These are phyloP conservation scores for Beauveria sp. DNA, from an alignment of 2,329 filamentous ascomycete species.

Conservation along the genomic window DNA sequence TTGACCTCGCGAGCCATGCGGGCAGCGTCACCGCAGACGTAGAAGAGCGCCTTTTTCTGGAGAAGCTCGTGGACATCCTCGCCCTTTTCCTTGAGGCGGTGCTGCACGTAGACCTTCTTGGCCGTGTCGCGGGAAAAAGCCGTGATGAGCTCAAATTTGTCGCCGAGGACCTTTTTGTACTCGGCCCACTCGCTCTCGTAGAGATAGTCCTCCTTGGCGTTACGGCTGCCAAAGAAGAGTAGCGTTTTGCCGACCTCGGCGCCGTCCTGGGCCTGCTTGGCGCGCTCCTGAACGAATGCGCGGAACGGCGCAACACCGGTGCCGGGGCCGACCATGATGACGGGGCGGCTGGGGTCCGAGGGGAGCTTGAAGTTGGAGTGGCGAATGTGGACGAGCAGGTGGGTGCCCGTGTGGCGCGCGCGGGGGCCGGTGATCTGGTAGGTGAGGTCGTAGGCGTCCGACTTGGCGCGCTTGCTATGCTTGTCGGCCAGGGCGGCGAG, in stretches of 20 bases:
- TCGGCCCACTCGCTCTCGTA: conserved; percentile 90
- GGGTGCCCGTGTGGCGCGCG: conserved; percentile 95
- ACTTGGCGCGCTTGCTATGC: conserved; percentile 79
- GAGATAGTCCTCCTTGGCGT: conserved; percentile 79
- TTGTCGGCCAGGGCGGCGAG: conserved; percentile 91
- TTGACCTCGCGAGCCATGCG: conserved; percentile 97
- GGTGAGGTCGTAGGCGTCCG: conserved; percentile 73
- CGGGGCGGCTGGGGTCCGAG: conserved; percentile 84
- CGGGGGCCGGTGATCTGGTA: conserved; percentile 84
- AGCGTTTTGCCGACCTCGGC: conserved; percentile 79
- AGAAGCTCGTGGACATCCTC: conserved; percentile 83
- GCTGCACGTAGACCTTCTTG: conserved; percentile 95
- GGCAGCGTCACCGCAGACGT: conserved; percentile 95
- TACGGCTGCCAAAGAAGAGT: conserved; percentile 93
- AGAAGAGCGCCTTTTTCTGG: conserved; percentile 83
- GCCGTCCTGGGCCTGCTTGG: conserved; percentile 71
- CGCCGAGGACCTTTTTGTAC: conserved; percentile 75
- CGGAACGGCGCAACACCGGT: conserved; percentile 96
- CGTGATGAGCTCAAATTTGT: conserved; percentile 83
- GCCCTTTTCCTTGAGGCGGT: conserved; percentile 75
- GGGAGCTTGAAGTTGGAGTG: conserved; percentile 99
- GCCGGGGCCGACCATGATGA: conserved; percentile 94
- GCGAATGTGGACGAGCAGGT: conserved; percentile 89
- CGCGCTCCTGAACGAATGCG: conserved; percentile 89
- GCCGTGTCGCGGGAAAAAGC: conserved; percentile 87